These are phyloP conservation scores for Mycena kentingensis DNA, from an alignment of 768 basidiomycete species.

Conservation along the genomic window DNA sequence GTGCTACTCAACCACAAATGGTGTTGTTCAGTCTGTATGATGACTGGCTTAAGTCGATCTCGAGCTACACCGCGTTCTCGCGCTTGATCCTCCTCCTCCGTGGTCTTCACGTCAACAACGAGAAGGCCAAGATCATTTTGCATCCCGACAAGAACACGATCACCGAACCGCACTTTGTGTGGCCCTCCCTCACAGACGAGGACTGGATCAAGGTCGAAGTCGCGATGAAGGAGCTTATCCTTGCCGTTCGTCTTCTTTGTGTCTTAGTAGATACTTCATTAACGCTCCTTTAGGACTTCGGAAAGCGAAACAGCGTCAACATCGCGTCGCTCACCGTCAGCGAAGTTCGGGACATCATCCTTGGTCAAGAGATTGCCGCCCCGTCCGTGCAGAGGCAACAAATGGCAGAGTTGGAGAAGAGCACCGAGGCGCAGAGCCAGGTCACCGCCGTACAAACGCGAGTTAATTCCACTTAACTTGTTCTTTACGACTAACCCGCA, in stretches of 20 bases:
- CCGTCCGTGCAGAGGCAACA: slow-evolving; percentile 96
- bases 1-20: slow-evolving; percentile 99
- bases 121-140: slow-evolving; percentile 98
- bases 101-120: slow-evolving; percentile 97
- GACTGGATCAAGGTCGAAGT: slow-evolving; percentile 99
- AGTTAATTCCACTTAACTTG: slow-evolving; percentile 24
- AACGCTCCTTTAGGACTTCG: slow-evolving; percentile 72
- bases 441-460: slow-evolving; percentile 94
- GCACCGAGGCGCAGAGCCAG: slow-evolving; percentile 89
- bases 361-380: slow-evolving; percentile 97
- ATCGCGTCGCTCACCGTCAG: slow-evolving; percentile 95
- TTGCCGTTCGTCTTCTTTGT: slow-evolving; percentile 56
- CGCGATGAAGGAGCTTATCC: slow-evolving; percentile 95
- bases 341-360: slow-evolving; percentile 96
- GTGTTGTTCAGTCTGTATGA: slow-evolving; percentile 98
- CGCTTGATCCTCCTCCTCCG: slow-evolving; percentile 95
- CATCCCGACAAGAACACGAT: slow-evolving; percentile 97
- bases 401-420: slow-evolving; percentile 99
- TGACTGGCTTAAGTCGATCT: slow-evolving; percentile 99
- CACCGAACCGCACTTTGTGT: slow-evolving; percentile 97
- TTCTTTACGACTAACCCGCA: slow-evolving; percentile 15
- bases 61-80: slow-evolving; percentile 98
- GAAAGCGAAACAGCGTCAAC: slow-evolving; percentile 98
- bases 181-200: slow-evolving; percentile 90
- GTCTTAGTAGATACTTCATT: background rate